Evolutionary conservation across 495 filamentous ascomycete species (phyloP).

Genomic region (Choiromyces venosus): DNA sequence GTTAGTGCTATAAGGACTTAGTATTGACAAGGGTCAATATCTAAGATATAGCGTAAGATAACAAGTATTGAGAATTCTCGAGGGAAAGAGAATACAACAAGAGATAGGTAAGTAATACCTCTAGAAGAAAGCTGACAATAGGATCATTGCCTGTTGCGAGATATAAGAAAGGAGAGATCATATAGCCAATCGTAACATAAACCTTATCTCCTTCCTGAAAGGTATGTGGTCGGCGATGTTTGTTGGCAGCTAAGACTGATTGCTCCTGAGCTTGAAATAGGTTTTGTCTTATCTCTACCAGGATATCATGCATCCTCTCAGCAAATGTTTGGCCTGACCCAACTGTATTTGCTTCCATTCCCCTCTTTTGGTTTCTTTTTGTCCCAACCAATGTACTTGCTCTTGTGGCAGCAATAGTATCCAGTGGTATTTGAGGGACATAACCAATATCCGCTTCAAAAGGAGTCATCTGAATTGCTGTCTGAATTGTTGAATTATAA

Average conservation of each 20-base stretch:
- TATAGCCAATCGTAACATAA: too few relatives aligned
- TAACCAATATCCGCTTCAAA: slow-evolving; percentile 8
- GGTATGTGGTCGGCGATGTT: slow-evolving; percentile 1
- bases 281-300: background rate
- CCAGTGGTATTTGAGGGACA: slow-evolving; percentile 5
- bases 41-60: too few relatives aligned
- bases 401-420: background rate
- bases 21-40: too few relatives aligned
- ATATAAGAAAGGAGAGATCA: too few relatives aligned
- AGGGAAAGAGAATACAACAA: too few relatives aligned
- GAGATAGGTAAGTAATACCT: too few relatives aligned
- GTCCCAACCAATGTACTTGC: background rate
- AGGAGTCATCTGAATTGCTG: slow-evolving; percentile 5
- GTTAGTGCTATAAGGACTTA: too few relatives aligned
- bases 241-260: background rate
- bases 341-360: background rate
- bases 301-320: background rate
- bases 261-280: background rate
- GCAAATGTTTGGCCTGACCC: slow-evolving; percentile 1
- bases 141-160: too few relatives aligned
- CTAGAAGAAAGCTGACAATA: too few relatives aligned
- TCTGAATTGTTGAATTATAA: slow-evolving; percentile 4
- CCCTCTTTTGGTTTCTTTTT: too few relatives aligned
- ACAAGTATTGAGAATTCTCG: too few relatives aligned
- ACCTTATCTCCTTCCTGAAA: slow-evolving; percentile 5